Conservation (phyloP, 2,329 filamentous ascomycete genomes). For the Trichoderma sp. region DNA sequence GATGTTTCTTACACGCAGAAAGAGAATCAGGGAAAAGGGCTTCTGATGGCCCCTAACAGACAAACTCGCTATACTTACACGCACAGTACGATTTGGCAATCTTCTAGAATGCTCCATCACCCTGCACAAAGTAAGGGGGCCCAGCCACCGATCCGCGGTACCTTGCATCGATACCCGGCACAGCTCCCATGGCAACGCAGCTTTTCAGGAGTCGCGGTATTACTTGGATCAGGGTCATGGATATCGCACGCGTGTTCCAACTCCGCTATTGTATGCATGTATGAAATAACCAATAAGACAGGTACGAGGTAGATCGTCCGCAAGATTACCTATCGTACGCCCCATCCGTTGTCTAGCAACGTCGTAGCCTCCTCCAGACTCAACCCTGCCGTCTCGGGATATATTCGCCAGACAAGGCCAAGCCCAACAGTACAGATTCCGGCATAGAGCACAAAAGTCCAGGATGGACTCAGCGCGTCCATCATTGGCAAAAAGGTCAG, state of each 20-base stretch:
- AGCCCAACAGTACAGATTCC: constrained; percentile 69
- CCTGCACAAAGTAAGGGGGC: not conserved
- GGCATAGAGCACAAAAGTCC: constrained; percentile 83
- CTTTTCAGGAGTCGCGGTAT: not conserved
- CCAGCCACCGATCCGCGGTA: constrained; percentile 11
- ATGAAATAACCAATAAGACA: not conserved
- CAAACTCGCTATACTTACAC: no score
- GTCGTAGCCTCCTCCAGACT: constrained; percentile 77
- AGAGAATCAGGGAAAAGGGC: no score
- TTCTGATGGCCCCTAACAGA: no score
- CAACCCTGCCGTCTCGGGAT: constrained; percentile 84
- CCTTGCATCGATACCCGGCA: constrained; percentile 10
- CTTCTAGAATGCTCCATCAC: constrained; percentile 10
- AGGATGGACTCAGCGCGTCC: constrained; percentile 69
- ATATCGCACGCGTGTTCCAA: not conserved
- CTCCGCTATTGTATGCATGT: not conserved
- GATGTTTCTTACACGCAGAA: not conserved
- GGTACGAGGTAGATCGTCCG: not conserved
- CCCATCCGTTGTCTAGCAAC: constrained; percentile 73
- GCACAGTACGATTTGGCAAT: not conserved
- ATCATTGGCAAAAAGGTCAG: constrained; percentile 88
- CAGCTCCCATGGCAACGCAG: constrained; percentile 12
- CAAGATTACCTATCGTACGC: constrained; percentile 52
- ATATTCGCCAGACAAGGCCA: constrained; percentile 68
- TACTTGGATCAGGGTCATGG: not conserved